These are phyloP conservation scores for Solanum lycopersicoides DNA, from an alignment of 257 asterid species.

Conservation along the genomic window DNA sequence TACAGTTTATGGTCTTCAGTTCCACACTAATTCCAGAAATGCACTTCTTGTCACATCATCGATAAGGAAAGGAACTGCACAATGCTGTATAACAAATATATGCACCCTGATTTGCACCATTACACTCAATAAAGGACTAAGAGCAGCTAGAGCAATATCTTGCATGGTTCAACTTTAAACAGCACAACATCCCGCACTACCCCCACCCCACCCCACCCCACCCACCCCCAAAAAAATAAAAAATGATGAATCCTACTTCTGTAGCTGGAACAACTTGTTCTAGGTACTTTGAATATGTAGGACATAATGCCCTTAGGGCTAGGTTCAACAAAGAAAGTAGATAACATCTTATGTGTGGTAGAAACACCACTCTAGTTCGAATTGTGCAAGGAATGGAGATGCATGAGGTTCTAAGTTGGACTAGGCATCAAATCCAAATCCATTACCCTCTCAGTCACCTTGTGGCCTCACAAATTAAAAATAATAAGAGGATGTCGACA, in stretches of 20 bases:
- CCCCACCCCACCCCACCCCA: no score
- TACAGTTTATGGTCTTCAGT: neutral
- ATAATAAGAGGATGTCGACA: neutral
- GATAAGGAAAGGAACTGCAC: neutral
- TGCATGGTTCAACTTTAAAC: no score
- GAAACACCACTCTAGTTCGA: neutral
- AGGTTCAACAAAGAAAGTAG: neutral
- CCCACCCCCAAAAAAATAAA: neutral
- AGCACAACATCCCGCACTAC: neutral
- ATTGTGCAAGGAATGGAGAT: neutral
- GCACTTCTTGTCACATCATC: neutral
- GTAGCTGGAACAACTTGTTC: neutral
- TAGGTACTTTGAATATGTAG: neutral
- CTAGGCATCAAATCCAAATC: neutral
- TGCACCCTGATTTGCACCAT: neutral
- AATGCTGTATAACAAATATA: neutral
- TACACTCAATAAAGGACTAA: neutral
- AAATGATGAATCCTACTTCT: neutral
- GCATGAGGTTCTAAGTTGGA: neutral
- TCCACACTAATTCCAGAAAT: neutral
- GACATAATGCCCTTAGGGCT: neutral
- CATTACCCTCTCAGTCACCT: neutral
- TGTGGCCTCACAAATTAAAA: neutral
- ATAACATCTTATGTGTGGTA: neutral
- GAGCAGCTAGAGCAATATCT: no score